Percentiles rank a stretch among this genome's conserved stretches.
phyloP scores from a whole-genome alignment of 129 eudicot species.

The Tagetes patula region DNA sequence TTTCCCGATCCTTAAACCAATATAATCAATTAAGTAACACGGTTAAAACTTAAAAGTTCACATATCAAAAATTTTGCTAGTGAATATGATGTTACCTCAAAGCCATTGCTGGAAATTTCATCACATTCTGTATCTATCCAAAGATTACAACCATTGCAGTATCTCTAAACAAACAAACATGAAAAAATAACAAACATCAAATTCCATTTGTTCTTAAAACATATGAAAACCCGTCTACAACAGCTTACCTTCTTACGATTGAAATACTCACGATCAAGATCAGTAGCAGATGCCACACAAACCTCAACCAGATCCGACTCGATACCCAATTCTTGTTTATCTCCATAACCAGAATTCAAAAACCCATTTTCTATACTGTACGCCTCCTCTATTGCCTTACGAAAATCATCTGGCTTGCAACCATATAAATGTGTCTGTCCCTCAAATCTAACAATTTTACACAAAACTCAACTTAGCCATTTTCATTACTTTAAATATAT shows the following conservation, averaged over 20 bases:
- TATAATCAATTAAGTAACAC: constrained; percentile 12
- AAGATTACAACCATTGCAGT: constrained; percentile 92
- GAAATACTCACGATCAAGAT: constrained; percentile 40
- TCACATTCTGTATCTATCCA: constrained; percentile 86
- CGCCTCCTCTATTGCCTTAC: constrained; percentile 88
- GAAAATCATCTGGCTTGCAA: constrained; percentile 75
- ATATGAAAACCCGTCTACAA: background rate
- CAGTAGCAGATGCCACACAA: constrained; percentile 52
- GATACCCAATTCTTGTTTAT: constrained; percentile 28
- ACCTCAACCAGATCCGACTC: constrained; percentile 36
- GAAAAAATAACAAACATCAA: constrained; percentile 15
- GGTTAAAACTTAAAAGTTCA: background rate
- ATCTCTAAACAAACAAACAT: constrained; percentile 46
- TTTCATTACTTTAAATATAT: background rate
- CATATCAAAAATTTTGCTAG: constrained; percentile 15
- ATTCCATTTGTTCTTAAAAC: constrained; percentile 4
- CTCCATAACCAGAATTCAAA: constrained; percentile 32
- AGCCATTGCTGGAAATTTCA: constrained; percentile 45
- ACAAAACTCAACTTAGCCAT: background rate
- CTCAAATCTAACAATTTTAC: constrained; percentile 51
- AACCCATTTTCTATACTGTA: constrained; percentile 53
- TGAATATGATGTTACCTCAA: constrained; percentile 51
- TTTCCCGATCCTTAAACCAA: constrained; percentile 55
- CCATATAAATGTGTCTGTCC: constrained; percentile 86
- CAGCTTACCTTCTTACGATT: constrained; percentile 51